phyloP scores from a whole-genome alignment of 805 yeast genomes.

The Metschnikowia hibisci region DNA sequence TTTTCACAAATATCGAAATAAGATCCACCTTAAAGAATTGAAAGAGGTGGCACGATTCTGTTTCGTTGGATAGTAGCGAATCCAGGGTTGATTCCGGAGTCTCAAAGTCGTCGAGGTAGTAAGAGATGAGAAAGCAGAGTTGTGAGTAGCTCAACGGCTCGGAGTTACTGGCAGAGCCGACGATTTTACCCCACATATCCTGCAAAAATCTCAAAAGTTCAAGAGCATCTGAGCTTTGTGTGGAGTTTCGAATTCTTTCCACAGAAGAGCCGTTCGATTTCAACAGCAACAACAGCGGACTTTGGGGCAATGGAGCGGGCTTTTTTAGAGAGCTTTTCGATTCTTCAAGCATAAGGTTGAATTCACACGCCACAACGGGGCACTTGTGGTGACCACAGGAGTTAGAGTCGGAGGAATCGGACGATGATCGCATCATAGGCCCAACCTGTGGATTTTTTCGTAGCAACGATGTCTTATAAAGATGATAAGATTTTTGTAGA shows the following conservation, averaged over 20 bases:
- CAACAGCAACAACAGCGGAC: background rate
- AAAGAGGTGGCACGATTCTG: constrained; percentile 24
- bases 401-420: constrained; percentile 11
- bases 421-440: background rate
- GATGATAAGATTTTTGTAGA: constrained; percentile 38
- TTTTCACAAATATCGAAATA: constrained; percentile 14
- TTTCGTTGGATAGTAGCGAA: constrained; percentile 7
- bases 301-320: background rate
- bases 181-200: constrained; percentile 26
- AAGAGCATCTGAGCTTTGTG: constrained; percentile 11
- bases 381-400: constrained; percentile 24
- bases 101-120: constrained; percentile 22
- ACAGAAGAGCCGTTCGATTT: background rate
- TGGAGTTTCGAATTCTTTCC: background rate
- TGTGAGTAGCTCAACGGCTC: constrained; percentile 21
- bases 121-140: constrained; percentile 28
- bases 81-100: background rate
- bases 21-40: constrained; percentile 26
- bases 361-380: constrained; percentile 40
- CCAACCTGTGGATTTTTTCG: constrained; percentile 1
- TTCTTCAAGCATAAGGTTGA: constrained; percentile 33
- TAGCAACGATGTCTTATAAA: constrained; percentile 28
- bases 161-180: constrained; percentile 18
- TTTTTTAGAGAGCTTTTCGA: constrained; percentile 4
- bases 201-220: constrained; percentile 20